Percentiles rank a stretch among this genome's conserved stretches.
Evolutionary conservation across 2,329 filamentous ascomycete genomes (phyloP).

Genomic region (Colletotrichum sp.): DNA sequence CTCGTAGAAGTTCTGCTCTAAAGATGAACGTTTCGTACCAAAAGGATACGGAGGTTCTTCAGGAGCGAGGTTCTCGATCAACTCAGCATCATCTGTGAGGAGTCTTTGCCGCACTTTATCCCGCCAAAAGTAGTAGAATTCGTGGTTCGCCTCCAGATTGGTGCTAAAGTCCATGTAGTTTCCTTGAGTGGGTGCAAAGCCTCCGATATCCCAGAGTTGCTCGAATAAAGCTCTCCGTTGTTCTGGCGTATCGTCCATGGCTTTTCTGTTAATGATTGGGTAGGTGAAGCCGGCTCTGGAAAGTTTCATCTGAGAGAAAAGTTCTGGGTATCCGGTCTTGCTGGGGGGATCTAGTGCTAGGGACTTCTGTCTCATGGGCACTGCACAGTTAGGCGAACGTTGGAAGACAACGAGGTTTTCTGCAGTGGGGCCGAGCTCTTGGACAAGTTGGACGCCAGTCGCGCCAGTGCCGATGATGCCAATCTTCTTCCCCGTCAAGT

Average conservation of each 20-base stretch:
- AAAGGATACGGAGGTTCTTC: background rate
- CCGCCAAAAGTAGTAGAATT: background rate
- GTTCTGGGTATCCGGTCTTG: background rate
- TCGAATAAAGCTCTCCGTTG: background rate
- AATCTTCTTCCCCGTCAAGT: background rate
- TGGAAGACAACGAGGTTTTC: constrained; percentile 23
- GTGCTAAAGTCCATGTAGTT: background rate
- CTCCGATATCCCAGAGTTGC: background rate
- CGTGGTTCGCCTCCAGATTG: background rate
- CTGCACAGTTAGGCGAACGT: constrained; percentile 22
- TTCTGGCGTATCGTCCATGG: background rate
- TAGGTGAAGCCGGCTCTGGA: background rate
- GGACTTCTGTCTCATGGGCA: background rate
- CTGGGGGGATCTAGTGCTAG: background rate
- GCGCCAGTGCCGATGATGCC: constrained; percentile 22
- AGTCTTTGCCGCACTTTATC: background rate
- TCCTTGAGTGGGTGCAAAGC: background rate
- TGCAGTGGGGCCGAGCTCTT: constrained; percentile 22
- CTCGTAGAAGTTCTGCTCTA: constrained; percentile 51
- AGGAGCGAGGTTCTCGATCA: background rate
- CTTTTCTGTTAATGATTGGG: background rate
- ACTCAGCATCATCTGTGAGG: background rate
- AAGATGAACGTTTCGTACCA: constrained; percentile 40
- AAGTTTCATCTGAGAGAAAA: background rate
- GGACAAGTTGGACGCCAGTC: constrained; percentile 24